Conservation (phyloP, 108 stramenopile genomes). For the Nannochloropsis granulata region DNA sequence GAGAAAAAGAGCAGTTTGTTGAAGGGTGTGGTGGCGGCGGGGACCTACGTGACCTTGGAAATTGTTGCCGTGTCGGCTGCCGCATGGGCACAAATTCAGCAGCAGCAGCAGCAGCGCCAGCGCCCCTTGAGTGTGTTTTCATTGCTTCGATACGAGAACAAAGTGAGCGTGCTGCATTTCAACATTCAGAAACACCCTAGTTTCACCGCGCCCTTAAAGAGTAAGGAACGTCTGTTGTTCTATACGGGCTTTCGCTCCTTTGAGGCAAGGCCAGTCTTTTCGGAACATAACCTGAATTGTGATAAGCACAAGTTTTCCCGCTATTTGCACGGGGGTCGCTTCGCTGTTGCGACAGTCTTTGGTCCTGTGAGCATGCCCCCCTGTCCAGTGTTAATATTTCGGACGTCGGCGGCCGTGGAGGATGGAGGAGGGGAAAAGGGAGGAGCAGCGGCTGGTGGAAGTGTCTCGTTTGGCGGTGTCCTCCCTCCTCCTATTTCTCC, state of each 20-base stretch:
- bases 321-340: constrained; percentile 72
- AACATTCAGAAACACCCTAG: constrained; percentile 53
- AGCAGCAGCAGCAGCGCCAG: constrained; percentile 31
- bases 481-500: not conserved
- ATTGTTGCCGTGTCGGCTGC: constrained; percentile 49
- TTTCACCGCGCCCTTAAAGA: constrained; percentile 52
- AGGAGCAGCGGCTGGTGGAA: not conserved
- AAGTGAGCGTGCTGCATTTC: constrained; percentile 83
- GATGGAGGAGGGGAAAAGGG: not conserved
- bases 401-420: constrained; percentile 3
- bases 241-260: constrained; percentile 85
- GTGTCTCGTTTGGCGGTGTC: not conserved
- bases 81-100: constrained; percentile 23
- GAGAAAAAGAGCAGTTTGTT: not conserved
- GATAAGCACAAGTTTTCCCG: constrained; percentile 94
- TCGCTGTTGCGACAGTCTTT: constrained; percentile 72
- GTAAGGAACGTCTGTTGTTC: constrained; percentile 76
- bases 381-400: constrained; percentile 21
- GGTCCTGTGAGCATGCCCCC: constrained; percentile 78
- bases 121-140: constrained; percentile 54
- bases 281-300: constrained; percentile 83
- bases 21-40: constrained; percentile 57
- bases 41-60: constrained; percentile 65
- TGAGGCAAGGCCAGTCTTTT: constrained; percentile 76
- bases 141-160: constrained; percentile 86